Evolutionary conservation across 148 eudicot genomes (phyloP).

Genomic region (Arctostaphylos glauca): DNA sequence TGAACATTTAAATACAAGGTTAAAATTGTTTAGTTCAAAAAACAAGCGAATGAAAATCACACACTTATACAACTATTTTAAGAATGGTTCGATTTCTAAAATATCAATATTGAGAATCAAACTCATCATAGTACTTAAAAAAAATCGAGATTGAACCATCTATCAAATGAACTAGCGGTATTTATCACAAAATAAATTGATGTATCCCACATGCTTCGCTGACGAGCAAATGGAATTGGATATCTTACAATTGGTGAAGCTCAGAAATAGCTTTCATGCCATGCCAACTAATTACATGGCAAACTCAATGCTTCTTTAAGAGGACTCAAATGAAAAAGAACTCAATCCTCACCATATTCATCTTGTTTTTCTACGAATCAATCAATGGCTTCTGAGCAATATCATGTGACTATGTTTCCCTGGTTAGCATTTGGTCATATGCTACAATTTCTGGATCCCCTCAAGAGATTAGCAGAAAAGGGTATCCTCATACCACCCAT

Average conservation of each 20-base stretch:
- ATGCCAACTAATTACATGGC: not conserved
- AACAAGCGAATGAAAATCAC: no score
- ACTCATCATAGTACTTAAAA: no score
- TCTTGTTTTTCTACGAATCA: not conserved
- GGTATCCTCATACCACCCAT: constrained; percentile 36
- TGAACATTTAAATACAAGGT: no score
- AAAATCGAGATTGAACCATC: no score
- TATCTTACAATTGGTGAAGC: not conserved
- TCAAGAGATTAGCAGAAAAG: constrained; percentile 26
- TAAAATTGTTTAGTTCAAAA: no score
- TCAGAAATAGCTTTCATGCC: not conserved
- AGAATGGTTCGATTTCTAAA: no score
- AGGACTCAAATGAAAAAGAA: not conserved
- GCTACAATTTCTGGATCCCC: constrained; percentile 39
- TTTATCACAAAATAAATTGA: no score
- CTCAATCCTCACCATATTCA: not conserved
- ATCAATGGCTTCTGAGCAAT: not conserved
- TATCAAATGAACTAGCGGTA: no score
- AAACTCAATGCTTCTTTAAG: not conserved
- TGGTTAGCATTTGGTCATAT: constrained; percentile 48
- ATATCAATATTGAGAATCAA: no score
- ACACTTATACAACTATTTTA: no score
- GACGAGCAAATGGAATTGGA: not conserved
- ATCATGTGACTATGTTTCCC: constrained; percentile 40
- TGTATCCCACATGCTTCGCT: no score